These are phyloP conservation scores for Lathyrus aphaca DNA, from an alignment of 306 rosid species.

Conservation along the genomic window DNA sequence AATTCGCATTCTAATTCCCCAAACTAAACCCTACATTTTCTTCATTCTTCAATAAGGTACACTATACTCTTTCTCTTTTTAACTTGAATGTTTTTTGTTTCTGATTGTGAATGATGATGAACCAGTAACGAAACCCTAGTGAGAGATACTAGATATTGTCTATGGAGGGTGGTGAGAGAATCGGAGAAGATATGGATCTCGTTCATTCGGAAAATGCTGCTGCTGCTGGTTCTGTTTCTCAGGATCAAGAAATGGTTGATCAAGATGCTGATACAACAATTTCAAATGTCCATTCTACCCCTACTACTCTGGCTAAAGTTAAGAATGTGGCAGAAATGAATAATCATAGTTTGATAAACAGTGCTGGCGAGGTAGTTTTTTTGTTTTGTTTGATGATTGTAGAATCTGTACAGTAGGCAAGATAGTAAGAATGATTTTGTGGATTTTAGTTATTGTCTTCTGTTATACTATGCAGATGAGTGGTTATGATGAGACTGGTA, in stretches of 20 bases:
- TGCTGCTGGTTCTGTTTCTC: slow-evolving; percentile 29
- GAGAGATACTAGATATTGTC: neutral
- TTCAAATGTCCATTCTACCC: slow-evolving; percentile 33
- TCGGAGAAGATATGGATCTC: slow-evolving; percentile 37
- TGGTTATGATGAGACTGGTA: slow-evolving; percentile 57
- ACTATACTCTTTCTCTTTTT: neutral
- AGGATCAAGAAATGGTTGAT: slow-evolving; percentile 48
- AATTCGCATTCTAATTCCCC: slow-evolving; percentile 20
- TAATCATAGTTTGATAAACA: slow-evolving; percentile 44
- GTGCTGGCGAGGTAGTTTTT: slow-evolving; percentile 47
- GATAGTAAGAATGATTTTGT: neutral
- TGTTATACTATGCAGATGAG: slow-evolving; percentile 46
- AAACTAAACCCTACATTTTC: slow-evolving; percentile 45
- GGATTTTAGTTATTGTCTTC: neutral
- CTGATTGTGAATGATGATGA: neutral
- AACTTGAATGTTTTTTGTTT: neutral
- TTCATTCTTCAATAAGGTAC: slow-evolving; percentile 19
- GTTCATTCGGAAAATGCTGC: slow-evolving; percentile 35
- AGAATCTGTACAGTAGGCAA: too few relatives aligned
- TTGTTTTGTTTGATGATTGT: neutral
- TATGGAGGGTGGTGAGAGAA: slow-evolving; percentile 50
- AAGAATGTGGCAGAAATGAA: slow-evolving; percentile 48
- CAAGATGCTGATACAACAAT: slow-evolving; percentile 25
- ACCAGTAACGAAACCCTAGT: neutral
- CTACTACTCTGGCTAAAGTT: slow-evolving; percentile 34